These are phyloP conservation scores for Saccharomycopsis javanensis DNA, from an alignment of 805 yeast genomes.

Conservation along the genomic window DNA sequence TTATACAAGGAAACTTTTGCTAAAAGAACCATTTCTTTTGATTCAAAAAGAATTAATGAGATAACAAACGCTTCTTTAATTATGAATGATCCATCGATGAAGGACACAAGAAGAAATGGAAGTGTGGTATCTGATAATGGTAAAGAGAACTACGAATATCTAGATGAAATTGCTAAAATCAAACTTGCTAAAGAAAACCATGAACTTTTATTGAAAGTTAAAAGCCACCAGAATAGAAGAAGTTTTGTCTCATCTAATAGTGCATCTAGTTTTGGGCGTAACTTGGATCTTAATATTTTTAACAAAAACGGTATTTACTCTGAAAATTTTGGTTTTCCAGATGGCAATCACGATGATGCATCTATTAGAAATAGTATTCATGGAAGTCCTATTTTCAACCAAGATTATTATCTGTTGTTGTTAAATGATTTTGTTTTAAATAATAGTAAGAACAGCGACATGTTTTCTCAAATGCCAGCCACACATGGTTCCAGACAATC, in stretches of 20 bases:
- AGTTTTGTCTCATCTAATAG: constrained; percentile 1
- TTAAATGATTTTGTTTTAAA: not conserved
- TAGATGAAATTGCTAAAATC: constrained; percentile 17
- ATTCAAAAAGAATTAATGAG: not conserved
- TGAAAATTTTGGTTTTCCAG: not conserved
- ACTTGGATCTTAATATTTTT: not conserved
- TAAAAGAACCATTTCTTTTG: not conserved
- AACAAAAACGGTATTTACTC: not conserved
- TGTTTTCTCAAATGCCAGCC: not conserved
- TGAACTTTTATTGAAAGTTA: constrained; percentile 6
- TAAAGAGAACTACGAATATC: constrained; percentile 15
- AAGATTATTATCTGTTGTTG: not conserved
- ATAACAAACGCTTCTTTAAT: not conserved
- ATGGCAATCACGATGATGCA: not conserved
- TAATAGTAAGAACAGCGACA: not conserved
- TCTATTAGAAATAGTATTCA: not conserved
- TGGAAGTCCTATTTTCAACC: constrained; percentile 1
- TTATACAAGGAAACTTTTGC: not conserved
- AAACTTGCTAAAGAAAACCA: constrained; percentile 16
- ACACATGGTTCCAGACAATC: constrained; percentile 2
- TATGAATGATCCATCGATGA: not conserved
- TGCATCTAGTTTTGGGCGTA: not conserved
- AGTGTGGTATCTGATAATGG: constrained; percentile 5
- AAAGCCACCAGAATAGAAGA: constrained; percentile 4
- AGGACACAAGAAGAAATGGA: not conserved